Conservation (phyloP, 345 rosid species). For the Ricinus communis region DNA sequence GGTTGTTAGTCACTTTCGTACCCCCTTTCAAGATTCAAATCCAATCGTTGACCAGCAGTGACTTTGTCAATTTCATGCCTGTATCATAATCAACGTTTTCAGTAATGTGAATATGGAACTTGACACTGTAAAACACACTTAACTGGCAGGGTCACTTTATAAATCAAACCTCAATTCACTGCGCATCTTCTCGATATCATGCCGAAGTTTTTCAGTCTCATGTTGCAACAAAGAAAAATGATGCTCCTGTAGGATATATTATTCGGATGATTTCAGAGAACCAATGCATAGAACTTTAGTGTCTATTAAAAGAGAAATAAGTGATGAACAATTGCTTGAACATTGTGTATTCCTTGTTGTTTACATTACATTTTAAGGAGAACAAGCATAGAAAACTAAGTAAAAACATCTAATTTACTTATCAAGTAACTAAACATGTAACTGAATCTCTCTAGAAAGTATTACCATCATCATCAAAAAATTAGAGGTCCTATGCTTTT, state of each 20-base stretch:
- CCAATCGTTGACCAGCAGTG: constrained; percentile 33
- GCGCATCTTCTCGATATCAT: constrained; percentile 31
- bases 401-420: too few species aligned
- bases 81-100: not conserved
- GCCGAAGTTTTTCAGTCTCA: constrained; percentile 28
- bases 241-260: constrained; percentile 20
- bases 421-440: too few species aligned
- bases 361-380: too few species aligned
- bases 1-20: not conserved
- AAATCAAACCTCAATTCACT: constrained; percentile 28
- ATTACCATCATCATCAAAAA: too few species aligned
- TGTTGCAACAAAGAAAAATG: constrained; percentile 35
- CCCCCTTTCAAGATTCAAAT: constrained; percentile 38
- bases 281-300: not conserved
- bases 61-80: constrained; percentile 37
- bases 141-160: not conserved
- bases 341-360: too few species aligned
- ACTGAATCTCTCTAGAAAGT: too few species aligned
- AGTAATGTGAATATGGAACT: not conserved
- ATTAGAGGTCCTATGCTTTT: too few species aligned
- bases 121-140: not conserved
- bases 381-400: too few species aligned
- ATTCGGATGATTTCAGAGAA: constrained; percentile 4
- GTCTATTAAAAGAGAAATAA: too few species aligned
- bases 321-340: too few species aligned